These are phyloP conservation scores for Coemansia sp. DNA, from an alignment of 192 early-diverging fungal species.

Conservation along the genomic window DNA sequence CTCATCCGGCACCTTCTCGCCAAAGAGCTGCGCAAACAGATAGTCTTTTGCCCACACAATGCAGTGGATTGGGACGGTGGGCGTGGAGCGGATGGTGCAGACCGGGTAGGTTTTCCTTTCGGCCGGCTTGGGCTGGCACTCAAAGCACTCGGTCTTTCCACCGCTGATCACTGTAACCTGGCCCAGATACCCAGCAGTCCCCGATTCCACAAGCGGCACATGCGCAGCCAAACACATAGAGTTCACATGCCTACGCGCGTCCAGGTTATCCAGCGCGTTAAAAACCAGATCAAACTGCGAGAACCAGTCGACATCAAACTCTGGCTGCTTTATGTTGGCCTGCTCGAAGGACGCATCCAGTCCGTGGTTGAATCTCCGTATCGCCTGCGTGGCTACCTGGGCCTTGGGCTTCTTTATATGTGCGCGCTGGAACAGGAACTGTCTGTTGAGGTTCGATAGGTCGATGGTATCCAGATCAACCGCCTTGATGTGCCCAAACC, in stretches of 20 bases:
- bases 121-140: slow-evolving; percentile 84
- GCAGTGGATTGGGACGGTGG: slow-evolving; percentile 92
- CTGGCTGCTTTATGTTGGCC: slow-evolving; percentile 83
- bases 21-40: slow-evolving; percentile 82
- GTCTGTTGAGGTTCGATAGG: slow-evolving; percentile 97
- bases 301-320: slow-evolving; percentile 89
- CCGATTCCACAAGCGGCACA: slow-evolving; percentile 93
- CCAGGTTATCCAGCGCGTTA: slow-evolving; percentile 96
- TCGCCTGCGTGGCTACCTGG: slow-evolving; percentile 79
- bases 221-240: slow-evolving; percentile 90
- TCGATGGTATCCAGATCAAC: slow-evolving; percentile 99
- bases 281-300: slow-evolving; percentile 84
- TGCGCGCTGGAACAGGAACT: slow-evolving; percentile 95
- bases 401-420: slow-evolving; percentile 95
- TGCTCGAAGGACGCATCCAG: slow-evolving; percentile 67
- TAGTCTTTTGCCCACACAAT: slow-evolving; percentile 99
- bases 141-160: slow-evolving; percentile 83
- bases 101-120: slow-evolving; percentile 87
- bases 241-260: slow-evolving; percentile 92
- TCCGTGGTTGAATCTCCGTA: slow-evolving; percentile 80
- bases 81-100: slow-evolving; percentile 97
- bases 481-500: slow-evolving; percentile 81
- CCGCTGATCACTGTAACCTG: slow-evolving; percentile 87
- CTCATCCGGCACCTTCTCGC: slow-evolving; percentile 43
- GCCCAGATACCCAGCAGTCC: slow-evolving; percentile 92